Evolutionary conservation across 306 rosid species (phyloP), one percentile per base, ranked within the genome.

Genomic region (Canavalia ensiformis): DNA sequence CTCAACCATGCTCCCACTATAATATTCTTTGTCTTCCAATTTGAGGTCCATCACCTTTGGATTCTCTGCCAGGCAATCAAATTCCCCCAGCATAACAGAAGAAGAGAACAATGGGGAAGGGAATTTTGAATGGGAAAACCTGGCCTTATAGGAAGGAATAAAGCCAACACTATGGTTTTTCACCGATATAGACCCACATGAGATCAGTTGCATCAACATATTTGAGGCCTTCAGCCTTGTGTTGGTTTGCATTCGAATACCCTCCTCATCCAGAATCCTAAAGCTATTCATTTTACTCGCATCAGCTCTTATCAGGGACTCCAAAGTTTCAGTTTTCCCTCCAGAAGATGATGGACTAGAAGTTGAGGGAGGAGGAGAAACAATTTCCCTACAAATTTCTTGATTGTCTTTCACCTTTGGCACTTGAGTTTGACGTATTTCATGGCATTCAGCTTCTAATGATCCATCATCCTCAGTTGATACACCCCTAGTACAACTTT

Each of bases 141-240:
- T 67, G 30, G 90, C 91, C 82, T 90, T 94, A 81, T 94, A 91
- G 42, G 93, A 84, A 44, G 97, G 97, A 88, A 91, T 82, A 29
- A 95, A 87, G 59, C 93, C 97, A 78, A 95, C 80, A 83, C 91
- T 90, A 13, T 90, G 94, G 81, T 89, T 94, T 84, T 92, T 95
- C 76, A 95, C 97, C 2, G 97, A 89, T 69, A 92, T 86, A 31
- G 98, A 95, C 45, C 98, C 98, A 10, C 98, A 95, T 0, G 98
- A 92, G 80, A 95, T 95, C 69, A 95, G 86, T 78, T 95, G 98
- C 97, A 95, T 88, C 72, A 95, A 83, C 75, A 91, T 79, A 86
- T 87, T 90, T 41, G 91, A 86, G 71, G 92, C 90, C 87, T 92
- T 95, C 58, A 89, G 59, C 84, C 95, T 90, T 68, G 94, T 80